phyloP scores from a whole-genome alignment of 805 yeast genomes.

The Naumovozyma dairenensis region DNA sequence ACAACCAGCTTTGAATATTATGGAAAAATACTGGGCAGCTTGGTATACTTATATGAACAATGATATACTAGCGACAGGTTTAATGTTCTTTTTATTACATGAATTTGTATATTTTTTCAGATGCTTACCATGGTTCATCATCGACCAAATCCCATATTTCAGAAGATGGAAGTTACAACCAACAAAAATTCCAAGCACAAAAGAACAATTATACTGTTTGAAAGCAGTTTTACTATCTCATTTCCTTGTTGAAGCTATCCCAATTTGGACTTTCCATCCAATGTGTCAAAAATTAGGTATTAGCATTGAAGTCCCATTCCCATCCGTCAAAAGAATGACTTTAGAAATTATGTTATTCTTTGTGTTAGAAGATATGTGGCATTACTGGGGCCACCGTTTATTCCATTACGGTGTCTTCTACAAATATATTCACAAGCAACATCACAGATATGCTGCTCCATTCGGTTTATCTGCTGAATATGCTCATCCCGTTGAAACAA shows the following conservation, averaged over 20 bases:
- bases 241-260: constrained; percentile 86
- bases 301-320: constrained; percentile 75
- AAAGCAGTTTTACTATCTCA: constrained; percentile 78
- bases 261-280: constrained; percentile 96
- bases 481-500: constrained; percentile 92
- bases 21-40: constrained; percentile 80
- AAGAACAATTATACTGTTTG: constrained; percentile 89
- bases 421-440: constrained; percentile 92
- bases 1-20: constrained; percentile 37
- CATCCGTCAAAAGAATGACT: constrained; percentile 46
- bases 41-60: constrained; percentile 80
- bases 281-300: constrained; percentile 76
- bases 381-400: constrained; percentile 87
- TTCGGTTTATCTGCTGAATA: constrained; percentile 96
- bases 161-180: constrained; percentile 84
- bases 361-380: constrained; percentile 90
- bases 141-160: constrained; percentile 80
- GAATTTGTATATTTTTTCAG: constrained; percentile 88
- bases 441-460: constrained; percentile 96
- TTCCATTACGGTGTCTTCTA: constrained; percentile 85
- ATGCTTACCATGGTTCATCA: constrained; percentile 83
- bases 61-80: constrained; percentile 87
- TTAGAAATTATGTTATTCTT: constrained; percentile 70
- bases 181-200: constrained; percentile 63
- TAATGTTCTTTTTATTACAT: constrained; percentile 71